phyloP scores from a whole-genome alignment of 2,329 filamentous ascomycete genomes.

The Aureobasidium musti region DNA sequence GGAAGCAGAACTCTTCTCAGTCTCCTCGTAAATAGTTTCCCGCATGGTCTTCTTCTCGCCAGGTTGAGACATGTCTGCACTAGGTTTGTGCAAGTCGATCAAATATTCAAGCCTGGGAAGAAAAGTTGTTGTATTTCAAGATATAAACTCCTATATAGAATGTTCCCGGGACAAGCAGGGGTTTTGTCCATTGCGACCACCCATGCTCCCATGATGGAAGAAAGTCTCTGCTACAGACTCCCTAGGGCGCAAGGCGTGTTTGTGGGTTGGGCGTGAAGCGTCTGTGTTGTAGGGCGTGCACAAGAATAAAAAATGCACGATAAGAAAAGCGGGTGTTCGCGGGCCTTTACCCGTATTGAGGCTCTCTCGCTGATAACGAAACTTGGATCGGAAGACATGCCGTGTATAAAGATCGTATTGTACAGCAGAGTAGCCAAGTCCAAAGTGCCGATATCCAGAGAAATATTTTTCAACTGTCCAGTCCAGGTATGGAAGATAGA shows the following conservation, averaged over 20 bases:
- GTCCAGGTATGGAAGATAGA: background rate
- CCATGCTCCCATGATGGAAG: background rate
- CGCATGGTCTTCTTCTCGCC: constrained; percentile 2
- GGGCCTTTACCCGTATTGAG: background rate
- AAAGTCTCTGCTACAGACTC: constrained; percentile 17
- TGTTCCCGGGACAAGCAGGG: constrained; percentile 7
- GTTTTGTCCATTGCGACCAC: constrained; percentile 7
- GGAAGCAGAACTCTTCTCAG: background rate
- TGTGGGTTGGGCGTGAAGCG: constrained; percentile 18
- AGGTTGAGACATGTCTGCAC: background rate
- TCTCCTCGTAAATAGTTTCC: constrained; percentile 2
- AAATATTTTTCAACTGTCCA: background rate
- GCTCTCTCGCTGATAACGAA: background rate
- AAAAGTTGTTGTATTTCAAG: background rate
- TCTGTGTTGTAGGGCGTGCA: constrained; percentile 23
- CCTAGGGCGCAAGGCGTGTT: constrained; percentile 27
- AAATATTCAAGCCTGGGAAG: background rate
- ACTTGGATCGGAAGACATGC: constrained; percentile 10
- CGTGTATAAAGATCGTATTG: background rate
- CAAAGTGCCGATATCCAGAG: background rate
- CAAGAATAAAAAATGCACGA: constrained; percentile 10
- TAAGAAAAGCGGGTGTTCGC: constrained; percentile 18
- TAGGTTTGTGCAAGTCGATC: background rate
- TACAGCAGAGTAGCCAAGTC: background rate
- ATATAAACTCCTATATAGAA: constrained; percentile 10